Evolutionary conservation across 1,284 basidiomycete species (phyloP), one percentile per base, ranked within the genome.

Genomic region (Ceratobasidium sp.): DNA sequence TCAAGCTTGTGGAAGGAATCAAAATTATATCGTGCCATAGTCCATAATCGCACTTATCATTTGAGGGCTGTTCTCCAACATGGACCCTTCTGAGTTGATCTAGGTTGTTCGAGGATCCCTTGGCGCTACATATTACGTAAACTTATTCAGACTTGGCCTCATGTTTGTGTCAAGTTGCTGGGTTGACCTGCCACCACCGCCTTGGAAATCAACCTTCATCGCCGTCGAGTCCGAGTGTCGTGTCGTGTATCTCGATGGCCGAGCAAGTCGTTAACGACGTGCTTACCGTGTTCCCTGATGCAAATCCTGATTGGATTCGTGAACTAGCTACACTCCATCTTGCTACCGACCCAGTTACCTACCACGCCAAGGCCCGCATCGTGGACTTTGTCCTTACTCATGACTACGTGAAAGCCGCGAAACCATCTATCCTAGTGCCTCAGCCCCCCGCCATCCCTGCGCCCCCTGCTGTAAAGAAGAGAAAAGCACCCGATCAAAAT

Each of bases 401-500:
- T 44, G 73, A 63, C 61, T 76, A 76, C 53, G 63, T 76, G 13
- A 76, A 76, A 56, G 26, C 49, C 39, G 61, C 12, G 5, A 5
- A 55, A 42, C n/a, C n/a, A n/a, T n/a, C n/a, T n/a, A n/a, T n/a
- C n/a, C n/a, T n/a, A n/a, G n/a, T n/a, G n/a, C n/a, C n/a, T n/a
- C n/a, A 44, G 20, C 56, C 46, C 18, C 72, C 56, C n/a, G 53
- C 56, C 5, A 9, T 44, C 33, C 70, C 70, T 28, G n/a, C 40
- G 9, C 12, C 60, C 6, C 33, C n/a, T n/a, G n/a, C n/a, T n/a
- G 26, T 51, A 0, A 26, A 53, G 40, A 76, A 76, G 40, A 33
- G 73, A 76, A 76, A 76, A 33, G 73, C 73, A 28, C n/a, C 40
- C 4, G 73, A 76, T 15, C 49, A 63, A 58, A 39, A 56, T 26